Percentiles rank a stretch among this genome's conserved stretches.
Evolutionary conservation across 768 basidiomycete genomes (phyloP).

Genomic region (Lanmaoa pseudosensibilis): DNA sequence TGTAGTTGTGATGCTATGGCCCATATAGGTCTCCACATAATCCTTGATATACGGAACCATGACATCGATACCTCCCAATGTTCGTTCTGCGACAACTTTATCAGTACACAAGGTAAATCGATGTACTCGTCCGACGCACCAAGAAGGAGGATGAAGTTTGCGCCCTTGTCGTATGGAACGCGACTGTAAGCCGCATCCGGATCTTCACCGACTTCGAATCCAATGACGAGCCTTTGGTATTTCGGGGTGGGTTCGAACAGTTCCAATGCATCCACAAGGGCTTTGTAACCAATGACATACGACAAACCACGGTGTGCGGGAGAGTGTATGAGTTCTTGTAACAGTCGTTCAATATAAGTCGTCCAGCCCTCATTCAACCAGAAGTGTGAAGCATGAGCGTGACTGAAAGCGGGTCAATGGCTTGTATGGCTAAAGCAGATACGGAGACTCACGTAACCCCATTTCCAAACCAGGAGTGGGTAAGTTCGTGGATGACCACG

Average conservation of each 20-base stretch:
- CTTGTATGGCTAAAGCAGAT: neutral
- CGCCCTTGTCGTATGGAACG: slow-evolving; percentile 89
- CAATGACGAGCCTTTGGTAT: slow-evolving; percentile 79
- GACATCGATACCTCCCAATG: slow-evolving; percentile 54
- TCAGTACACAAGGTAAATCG: neutral
- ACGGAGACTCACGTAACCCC: slow-evolving; percentile 64
- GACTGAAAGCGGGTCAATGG: slow-evolving; percentile 35
- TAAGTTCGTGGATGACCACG: slow-evolving; percentile 84
- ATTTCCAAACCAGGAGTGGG: slow-evolving; percentile 93
- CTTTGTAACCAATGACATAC: slow-evolving; percentile 73
- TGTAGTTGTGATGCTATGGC: slow-evolving; percentile 55
- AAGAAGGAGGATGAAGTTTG: slow-evolving; percentile 82
- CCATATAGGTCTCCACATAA: slow-evolving; percentile 55
- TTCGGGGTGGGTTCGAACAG: slow-evolving; percentile 56
- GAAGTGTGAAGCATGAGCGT: slow-evolving; percentile 75
- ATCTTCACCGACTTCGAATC: slow-evolving; percentile 71
- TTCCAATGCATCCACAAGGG: slow-evolving; percentile 68
- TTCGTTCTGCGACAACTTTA: slow-evolving; percentile 39
- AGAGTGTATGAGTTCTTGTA: slow-evolving; percentile 67
- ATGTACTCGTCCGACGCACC: slow-evolving; percentile 40
- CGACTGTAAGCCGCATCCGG: slow-evolving; percentile 74
- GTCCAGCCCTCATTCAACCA: slow-evolving; percentile 97
- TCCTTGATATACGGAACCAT: slow-evolving; percentile 58
- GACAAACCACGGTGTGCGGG: slow-evolving; percentile 78
- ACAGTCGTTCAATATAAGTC: slow-evolving; percentile 85